phyloP scores from a whole-genome alignment of 2,329 filamentous ascomycete species.

The Aspergillus fischeri region DNA sequence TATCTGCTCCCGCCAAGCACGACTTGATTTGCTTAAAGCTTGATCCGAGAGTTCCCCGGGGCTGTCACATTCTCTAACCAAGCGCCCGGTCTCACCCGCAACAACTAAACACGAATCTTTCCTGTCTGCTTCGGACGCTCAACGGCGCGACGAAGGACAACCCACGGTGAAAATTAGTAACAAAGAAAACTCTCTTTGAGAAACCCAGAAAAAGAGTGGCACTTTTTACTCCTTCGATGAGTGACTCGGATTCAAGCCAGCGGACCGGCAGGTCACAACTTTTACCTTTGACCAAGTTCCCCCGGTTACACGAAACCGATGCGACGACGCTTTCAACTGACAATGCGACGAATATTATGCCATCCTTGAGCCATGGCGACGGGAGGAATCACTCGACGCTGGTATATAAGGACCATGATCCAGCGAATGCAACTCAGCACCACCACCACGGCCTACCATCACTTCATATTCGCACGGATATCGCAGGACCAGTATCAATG shows the following conservation, averaged over 20 bases:
- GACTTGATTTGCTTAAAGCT: conserved; percentile 8
- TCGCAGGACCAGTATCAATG: conserved; percentile 21
- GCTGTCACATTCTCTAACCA: not conserved
- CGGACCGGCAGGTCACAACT: conserved; percentile 24
- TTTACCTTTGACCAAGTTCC: conserved; percentile 11
- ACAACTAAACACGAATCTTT: not conserved
- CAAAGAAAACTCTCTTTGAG: not conserved
- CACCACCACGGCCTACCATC: conserved; percentile 18
- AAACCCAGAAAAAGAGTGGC: not conserved
- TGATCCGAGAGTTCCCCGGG: conserved; percentile 9
- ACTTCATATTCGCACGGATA: conserved; percentile 35
- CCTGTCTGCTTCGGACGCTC: not conserved
- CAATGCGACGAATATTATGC: conserved; percentile 13
- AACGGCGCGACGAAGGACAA: conserved; percentile 5
- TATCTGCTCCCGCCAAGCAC: conserved; percentile 5
- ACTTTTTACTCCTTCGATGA: conserved; percentile 19
- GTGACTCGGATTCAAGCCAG: conserved; percentile 16
- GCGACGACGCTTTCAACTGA: conserved; percentile 14
- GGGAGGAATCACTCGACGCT: conserved; percentile 6
- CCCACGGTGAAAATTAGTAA: not conserved
- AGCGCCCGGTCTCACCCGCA: conserved; percentile 12
- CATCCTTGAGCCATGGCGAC: conserved; percentile 11
- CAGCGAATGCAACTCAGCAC: conserved; percentile 7
- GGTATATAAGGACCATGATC: conserved; percentile 3
- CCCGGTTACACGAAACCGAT: conserved; percentile 17